A percentile compares a stretch with the other conserved stretches of the same genome.
Conservation (phyloP, 2,329 filamentous ascomycete genomes). For the Apiospora koreana region DNA sequence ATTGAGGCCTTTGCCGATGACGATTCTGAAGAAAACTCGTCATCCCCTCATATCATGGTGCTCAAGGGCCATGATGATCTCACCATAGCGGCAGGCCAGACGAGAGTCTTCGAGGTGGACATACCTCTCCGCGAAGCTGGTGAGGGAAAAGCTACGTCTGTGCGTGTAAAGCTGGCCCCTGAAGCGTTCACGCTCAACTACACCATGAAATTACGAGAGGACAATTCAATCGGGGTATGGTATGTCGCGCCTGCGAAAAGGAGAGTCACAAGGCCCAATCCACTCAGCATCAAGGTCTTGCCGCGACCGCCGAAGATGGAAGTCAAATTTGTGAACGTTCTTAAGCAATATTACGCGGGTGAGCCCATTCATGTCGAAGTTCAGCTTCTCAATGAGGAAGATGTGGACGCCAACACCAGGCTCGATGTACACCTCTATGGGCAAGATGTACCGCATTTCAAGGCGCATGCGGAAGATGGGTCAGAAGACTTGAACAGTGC, state of each 20-base stretch:
- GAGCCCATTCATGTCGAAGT: constrained; percentile 72
- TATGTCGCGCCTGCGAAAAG: constrained; percentile 46
- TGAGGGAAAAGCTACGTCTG: constrained; percentile 66
- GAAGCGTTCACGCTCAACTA: constrained; percentile 69
- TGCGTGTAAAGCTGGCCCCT: constrained; percentile 63
- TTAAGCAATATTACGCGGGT: constrained; percentile 80
- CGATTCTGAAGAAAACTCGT: not conserved
- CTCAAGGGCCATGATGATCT: constrained; percentile 63
- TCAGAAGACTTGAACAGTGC: constrained; percentile 33
- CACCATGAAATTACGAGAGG: constrained; percentile 53
- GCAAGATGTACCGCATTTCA: constrained; percentile 49
- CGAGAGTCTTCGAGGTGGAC: constrained; percentile 69
- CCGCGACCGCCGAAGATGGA: constrained; percentile 93
- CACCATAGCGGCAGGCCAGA: constrained; percentile 65
- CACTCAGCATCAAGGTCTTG: constrained; percentile 68
- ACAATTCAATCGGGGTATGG: constrained; percentile 49
- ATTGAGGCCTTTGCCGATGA: constrained; percentile 25
- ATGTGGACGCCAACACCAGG: constrained; percentile 71
- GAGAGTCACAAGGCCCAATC: constrained; percentile 48
- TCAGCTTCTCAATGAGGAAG: constrained; percentile 75
- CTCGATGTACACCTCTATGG: constrained; percentile 71
- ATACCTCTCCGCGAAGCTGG: constrained; percentile 80
- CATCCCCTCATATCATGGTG: constrained; percentile 28
- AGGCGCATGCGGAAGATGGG: constrained; percentile 38
- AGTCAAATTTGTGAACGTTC: constrained; percentile 63